phyloP scores from a whole-genome alignment of 2,329 filamentous ascomycete species.

The Shiraia bambusicola region DNA sequence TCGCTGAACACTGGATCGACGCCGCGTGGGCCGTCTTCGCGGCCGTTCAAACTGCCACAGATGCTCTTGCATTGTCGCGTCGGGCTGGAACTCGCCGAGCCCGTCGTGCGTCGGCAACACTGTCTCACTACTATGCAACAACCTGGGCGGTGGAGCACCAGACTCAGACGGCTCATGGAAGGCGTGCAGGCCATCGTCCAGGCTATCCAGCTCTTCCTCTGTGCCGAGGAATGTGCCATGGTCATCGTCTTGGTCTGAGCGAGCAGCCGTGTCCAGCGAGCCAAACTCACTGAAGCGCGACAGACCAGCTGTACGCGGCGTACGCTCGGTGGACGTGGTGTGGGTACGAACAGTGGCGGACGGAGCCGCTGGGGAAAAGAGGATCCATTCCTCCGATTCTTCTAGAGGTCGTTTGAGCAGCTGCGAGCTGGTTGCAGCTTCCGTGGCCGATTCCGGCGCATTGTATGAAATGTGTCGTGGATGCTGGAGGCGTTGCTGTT shows the following conservation, averaged over 20 bases:
- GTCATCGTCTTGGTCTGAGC: constrained; percentile 52
- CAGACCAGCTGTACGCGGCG: constrained; percentile 65
- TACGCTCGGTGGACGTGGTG: constrained; percentile 66
- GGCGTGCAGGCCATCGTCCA: constrained; percentile 88
- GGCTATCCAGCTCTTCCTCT: constrained; percentile 77
- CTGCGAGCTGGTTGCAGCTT: constrained; percentile 36
- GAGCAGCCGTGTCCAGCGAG: constrained; percentile 69
- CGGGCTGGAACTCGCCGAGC: constrained; percentile 77
- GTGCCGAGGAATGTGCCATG: constrained; percentile 47
- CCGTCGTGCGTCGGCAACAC: constrained; percentile 93
- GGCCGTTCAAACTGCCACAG: constrained; percentile 87
- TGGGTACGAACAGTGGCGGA: constrained; percentile 70
- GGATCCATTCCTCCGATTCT: constrained; percentile 90
- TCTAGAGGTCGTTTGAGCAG: constrained; percentile 55
- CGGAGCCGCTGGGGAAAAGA: constrained; percentile 69
- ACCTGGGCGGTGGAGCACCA: constrained; percentile 46
- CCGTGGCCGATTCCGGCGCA: constrained; percentile 25
- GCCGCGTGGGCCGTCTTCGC: constrained; percentile 51
- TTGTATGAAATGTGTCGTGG: constrained; percentile 40
- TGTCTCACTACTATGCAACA: constrained; percentile 61
- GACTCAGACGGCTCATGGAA: constrained; percentile 66
- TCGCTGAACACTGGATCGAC: constrained; percentile 60
- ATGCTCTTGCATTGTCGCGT: constrained; percentile 71
- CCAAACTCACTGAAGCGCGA: constrained; percentile 80
- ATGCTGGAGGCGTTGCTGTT: constrained; percentile 41